These are phyloP conservation scores for Cordyceps fumosorosea DNA, from an alignment of 2,329 filamentous ascomycete species.

Conservation along the genomic window DNA sequence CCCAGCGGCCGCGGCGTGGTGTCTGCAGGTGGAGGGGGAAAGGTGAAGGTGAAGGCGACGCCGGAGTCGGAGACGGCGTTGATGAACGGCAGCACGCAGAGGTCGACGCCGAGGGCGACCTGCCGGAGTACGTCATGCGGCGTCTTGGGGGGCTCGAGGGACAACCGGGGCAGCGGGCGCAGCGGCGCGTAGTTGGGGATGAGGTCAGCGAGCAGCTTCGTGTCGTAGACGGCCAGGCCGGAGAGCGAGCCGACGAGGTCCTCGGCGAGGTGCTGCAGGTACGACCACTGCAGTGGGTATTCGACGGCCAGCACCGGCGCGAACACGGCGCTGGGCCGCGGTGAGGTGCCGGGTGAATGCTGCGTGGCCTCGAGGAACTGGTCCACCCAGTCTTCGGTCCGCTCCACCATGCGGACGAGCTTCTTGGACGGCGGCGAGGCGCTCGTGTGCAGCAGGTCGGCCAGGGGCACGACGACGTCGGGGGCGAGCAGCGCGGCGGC, in stretches of 20 bases:
- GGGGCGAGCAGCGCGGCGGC: slow-evolving; percentile 61
- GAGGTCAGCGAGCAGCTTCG: slow-evolving; percentile 61
- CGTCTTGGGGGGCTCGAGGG: slow-evolving; percentile 60
- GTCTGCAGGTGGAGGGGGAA: slow-evolving; percentile 43
- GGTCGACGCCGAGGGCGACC: slow-evolving; percentile 68
- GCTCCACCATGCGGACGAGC: slow-evolving; percentile 73
- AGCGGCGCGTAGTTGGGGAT: slow-evolving; percentile 44
- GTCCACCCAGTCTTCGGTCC: slow-evolving; percentile 76
- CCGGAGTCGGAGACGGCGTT: slow-evolving; percentile 72
- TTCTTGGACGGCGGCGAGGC: slow-evolving; percentile 60
- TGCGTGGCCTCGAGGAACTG: slow-evolving; percentile 47
- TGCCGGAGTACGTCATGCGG: slow-evolving; percentile 76
- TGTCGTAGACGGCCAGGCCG: slow-evolving; percentile 73
- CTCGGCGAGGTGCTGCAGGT: slow-evolving; percentile 64
- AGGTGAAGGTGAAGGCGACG: slow-evolving; percentile 73
- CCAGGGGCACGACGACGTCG: slow-evolving; percentile 73
- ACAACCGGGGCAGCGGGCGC: slow-evolving; percentile 61
- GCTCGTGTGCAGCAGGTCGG: slow-evolving; percentile 55
- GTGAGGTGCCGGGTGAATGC: no score
- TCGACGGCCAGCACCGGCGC: slow-evolving; percentile 69
- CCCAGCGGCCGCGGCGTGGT: slow-evolving; percentile 49
- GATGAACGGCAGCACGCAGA: slow-evolving; percentile 73
- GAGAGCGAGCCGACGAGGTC: slow-evolving; percentile 54
- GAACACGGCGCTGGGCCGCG: slow-evolving; percentile 39
- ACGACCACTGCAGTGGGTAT: slow-evolving; percentile 69